Evolutionary conservation across 2,329 filamentous ascomycete species (phyloP), one percentile per base, ranked within the genome.

Genomic region (Clarireedia homoeocarpa): DNA sequence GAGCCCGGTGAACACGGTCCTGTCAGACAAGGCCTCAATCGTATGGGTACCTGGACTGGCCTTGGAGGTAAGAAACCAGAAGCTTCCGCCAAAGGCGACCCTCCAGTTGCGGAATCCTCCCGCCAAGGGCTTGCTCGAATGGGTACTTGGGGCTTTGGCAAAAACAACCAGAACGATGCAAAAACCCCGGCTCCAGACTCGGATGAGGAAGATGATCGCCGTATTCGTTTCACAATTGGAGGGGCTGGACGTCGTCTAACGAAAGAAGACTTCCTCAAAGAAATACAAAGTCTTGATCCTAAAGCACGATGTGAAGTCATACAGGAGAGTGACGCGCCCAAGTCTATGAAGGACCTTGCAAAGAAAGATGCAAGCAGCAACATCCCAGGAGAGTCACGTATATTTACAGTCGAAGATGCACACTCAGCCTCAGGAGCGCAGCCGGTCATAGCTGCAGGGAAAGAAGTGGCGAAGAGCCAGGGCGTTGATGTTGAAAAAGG

Each of bases 231-330:
- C 71, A 91, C 85, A 1, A 87, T 92, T 60, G 82, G 80, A 46
- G 83, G 84, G 36, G 81, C 84, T n/a, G 86, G 86, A 5, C 77
- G 79, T 59, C 82, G 88, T 48, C 86, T 94, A 81, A 91, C 80
- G 59, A 91, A 91, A 71, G 82, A 85, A 4, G 87, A 91, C 66
- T 92, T 94, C 67, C 83, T 94, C 59, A 75, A 79, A 48, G 83
- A 89, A 67, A 84, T 94, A 66, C 82, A 84, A 61, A 81, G 83
- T 61, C 76, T 92, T 58, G 87, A 92, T 67, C 80, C 81, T 24
- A 82, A 82, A 65, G 82, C 84, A 39, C 73, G 68, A 42, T 58
- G 54, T 24, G 65, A 69, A 40, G 50, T 69, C n/a, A 57, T 70
- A 4, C 58, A 63, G 38, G 53, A 58, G 36, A 63, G 58, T 38